phyloP scores from a whole-genome alignment of 331 rosid species.

The Cydonia oblonga region DNA sequence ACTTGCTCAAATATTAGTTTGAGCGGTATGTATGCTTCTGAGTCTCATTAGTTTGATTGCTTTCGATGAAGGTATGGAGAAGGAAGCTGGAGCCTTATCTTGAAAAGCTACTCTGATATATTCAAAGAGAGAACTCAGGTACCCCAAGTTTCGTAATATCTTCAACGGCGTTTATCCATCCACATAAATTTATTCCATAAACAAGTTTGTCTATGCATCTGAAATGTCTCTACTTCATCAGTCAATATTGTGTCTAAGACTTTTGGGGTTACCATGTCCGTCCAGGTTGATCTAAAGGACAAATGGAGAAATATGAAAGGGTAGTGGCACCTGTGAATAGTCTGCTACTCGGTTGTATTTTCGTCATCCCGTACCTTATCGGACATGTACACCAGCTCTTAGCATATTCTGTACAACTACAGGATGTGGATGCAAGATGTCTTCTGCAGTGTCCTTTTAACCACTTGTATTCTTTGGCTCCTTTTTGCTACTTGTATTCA shows the following conservation, averaged over 20 bases:
- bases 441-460: not conserved
- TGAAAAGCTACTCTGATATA: conserved; percentile 32
- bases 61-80: conserved; percentile 52
- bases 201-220: not conserved
- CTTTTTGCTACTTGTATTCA: too few species aligned
- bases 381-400: not conserved
- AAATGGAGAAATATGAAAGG: conserved; percentile 74
- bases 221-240: not conserved
- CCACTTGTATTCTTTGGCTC: not conserved
- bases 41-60: conserved; percentile 3
- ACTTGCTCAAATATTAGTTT: not conserved
- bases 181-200: not conserved
- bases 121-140: conserved; percentile 72
- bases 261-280: not conserved
- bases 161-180: not conserved
- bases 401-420: not conserved
- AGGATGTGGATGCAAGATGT: not conserved
- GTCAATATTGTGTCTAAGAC: not conserved
- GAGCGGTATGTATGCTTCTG: not conserved
- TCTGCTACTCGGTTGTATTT: conserved; percentile 3
- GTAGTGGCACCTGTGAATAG: conserved; percentile 4
- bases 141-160: conserved; percentile 8
- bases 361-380: not conserved
- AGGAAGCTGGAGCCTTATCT: conserved; percentile 68
- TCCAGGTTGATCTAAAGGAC: conserved; percentile 83